phyloP scores from a whole-genome alignment of 2,329 filamentous ascomycete genomes.

The Ploettnerulaceae sp. region DNA sequence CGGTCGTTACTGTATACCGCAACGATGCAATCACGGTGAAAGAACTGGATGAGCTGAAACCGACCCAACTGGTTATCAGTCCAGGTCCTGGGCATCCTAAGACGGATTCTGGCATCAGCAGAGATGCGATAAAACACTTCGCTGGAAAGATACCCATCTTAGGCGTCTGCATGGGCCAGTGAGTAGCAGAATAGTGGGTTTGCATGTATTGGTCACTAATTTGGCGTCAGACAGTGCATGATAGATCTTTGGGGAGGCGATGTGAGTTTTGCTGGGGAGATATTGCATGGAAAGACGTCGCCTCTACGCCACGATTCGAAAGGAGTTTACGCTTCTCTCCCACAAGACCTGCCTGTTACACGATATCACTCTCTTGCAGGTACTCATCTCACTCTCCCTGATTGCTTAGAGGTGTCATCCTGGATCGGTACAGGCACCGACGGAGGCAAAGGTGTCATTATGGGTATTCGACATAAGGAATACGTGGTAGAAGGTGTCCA shows the following conservation, averaged over 20 bases:
- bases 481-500: conserved; percentile 92
- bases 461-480: conserved; percentile 93
- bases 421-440: conserved; percentile 76
- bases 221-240: conserved; percentile 73
- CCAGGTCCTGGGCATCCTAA: conserved; percentile 90
- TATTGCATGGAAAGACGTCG: conserved; percentile 95
- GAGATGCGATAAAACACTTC: conserved; percentile 86
- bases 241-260: conserved; percentile 89
- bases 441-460: conserved; percentile 80
- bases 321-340: conserved; percentile 82
- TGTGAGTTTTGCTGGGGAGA: conserved; percentile 90
- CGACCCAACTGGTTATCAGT: conserved; percentile 91
- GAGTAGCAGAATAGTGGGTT: conserved; percentile 38
- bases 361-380: conserved; percentile 95
- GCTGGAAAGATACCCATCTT: conserved; percentile 91
- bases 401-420: conserved; percentile 82
- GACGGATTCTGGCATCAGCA: conserved; percentile 89
- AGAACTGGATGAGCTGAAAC: conserved; percentile 75
- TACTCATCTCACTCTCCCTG: conserved; percentile 79
- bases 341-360: conserved; percentile 80
- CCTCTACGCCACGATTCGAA: conserved; percentile 82
- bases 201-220: conserved; percentile 13
- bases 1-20: conserved; percentile 80
- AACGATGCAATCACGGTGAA: conserved; percentile 89
- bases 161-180: conserved; percentile 98